These are phyloP conservation scores for Eucalyptus pauciflora DNA, from an alignment of 345 rosid genomes.

Conservation along the genomic window DNA sequence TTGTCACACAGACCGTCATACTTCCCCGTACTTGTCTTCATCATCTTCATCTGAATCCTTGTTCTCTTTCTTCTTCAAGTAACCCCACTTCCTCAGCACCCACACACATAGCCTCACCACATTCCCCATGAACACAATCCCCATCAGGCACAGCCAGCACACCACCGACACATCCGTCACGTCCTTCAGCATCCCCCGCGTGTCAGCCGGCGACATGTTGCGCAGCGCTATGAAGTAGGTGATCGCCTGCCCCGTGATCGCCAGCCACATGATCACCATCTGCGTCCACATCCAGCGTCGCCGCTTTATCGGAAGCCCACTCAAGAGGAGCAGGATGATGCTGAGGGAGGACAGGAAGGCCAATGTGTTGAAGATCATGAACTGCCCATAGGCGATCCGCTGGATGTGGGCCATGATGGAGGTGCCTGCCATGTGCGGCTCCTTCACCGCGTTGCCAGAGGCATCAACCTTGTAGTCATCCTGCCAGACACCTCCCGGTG, in stretches of 20 bases:
- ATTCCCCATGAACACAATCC: background rate
- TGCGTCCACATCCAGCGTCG: background rate
- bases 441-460: background rate
- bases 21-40: background rate
- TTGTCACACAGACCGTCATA: background rate
- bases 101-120: background rate
- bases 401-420: conserved; percentile 9
- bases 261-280: conserved; percentile 4
- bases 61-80: background rate
- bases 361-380: conserved; percentile 1
- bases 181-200: background rate
- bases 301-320: conserved; percentile 5
- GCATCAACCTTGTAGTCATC: background rate
- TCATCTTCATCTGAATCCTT: background rate
- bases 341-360: conserved; percentile 16
- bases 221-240: background rate
- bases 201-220: background rate
- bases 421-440: conserved; percentile 5
- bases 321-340: conserved; percentile 4
- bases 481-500: conserved; percentile 16
- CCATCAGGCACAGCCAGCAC: background rate
- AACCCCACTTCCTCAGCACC: background rate
- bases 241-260: background rate
- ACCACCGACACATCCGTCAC: background rate
- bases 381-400: background rate